Percentiles rank a stretch among this genome's conserved stretches.
These are phyloP conservation scores for Phytophthora megakarya DNA, from an alignment of 352 stramenopile species.

Conservation along the genomic window DNA sequence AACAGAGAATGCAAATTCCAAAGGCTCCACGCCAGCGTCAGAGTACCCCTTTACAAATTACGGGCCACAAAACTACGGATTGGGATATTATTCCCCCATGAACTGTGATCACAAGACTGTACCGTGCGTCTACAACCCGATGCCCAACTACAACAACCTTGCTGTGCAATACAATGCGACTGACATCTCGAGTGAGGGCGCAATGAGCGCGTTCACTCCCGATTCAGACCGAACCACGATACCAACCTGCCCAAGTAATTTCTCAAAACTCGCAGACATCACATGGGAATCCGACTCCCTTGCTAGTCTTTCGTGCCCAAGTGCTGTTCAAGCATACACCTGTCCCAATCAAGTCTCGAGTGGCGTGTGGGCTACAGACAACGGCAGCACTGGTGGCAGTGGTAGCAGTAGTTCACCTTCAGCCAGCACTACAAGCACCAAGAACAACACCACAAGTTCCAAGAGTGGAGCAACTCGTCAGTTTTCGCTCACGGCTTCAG, in stretches of 20 bases:
- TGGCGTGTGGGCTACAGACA: slow-evolving; percentile 40
- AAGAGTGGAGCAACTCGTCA: slow-evolving; percentile 8
- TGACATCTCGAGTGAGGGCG: slow-evolving; percentile 37
- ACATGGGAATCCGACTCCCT: slow-evolving; percentile 39
- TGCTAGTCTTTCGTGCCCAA: slow-evolving; percentile 29
- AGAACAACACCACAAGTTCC: slow-evolving; percentile 11
- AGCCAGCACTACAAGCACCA: slow-evolving; percentile 4
- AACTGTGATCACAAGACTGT: slow-evolving; percentile 64
- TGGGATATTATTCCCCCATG: slow-evolving; percentile 80
- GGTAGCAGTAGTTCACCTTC: slow-evolving; percentile 8
- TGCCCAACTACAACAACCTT: slow-evolving; percentile 81
- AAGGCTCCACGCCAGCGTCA: slow-evolving; percentile 20
- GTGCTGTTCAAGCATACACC: slow-evolving; percentile 29
- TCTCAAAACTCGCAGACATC: slow-evolving; percentile 29
- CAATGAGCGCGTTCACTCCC: slow-evolving; percentile 35
- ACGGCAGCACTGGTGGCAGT: slow-evolving; percentile 2
- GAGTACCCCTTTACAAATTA: slow-evolving; percentile 76
- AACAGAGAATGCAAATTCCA: slow-evolving; percentile 75
- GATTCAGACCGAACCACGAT: slow-evolving; percentile 28
- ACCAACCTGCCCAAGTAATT: slow-evolving; percentile 35
- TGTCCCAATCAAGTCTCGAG: slow-evolving; percentile 48
- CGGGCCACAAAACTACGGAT: slow-evolving; percentile 79
- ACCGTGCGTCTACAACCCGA: slow-evolving; percentile 63
- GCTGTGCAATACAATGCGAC: slow-evolving; percentile 53
- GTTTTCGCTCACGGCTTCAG: slow-evolving; percentile 4